These are phyloP conservation scores for Fusarium xyrophilum DNA, from an alignment of 2,329 filamentous ascomycete genomes.

Conservation along the genomic window DNA sequence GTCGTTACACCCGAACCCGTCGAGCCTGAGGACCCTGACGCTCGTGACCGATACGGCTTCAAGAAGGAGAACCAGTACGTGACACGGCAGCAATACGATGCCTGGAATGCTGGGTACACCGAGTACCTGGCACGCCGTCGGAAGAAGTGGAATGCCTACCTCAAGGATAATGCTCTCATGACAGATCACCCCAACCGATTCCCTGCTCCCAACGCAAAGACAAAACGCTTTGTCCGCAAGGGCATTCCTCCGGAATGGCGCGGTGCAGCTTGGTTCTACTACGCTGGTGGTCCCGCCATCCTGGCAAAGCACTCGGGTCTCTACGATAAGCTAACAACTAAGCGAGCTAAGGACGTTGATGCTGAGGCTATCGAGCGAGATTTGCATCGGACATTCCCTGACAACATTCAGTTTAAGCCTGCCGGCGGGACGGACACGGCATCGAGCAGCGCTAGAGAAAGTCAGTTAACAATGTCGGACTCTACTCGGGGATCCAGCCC, in stretches of 20 bases:
- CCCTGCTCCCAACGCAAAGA: constrained; percentile 79
- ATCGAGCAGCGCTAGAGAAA: constrained; percentile 45
- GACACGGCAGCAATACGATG: constrained; percentile 77
- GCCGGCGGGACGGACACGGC: constrained; percentile 45
- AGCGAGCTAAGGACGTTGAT: constrained; percentile 73
- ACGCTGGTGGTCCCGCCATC: constrained; percentile 84
- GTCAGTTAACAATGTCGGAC: constrained; percentile 48
- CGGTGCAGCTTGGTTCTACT: constrained; percentile 97
- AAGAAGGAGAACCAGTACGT: constrained; percentile 86
- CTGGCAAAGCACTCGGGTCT: constrained; percentile 77
- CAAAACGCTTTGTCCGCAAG: constrained; percentile 90
- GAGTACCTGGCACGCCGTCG: constrained; percentile 76
- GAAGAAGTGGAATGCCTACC: constrained; percentile 81
- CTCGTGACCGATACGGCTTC: constrained; percentile 88
- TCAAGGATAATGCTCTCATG: constrained; percentile 77
- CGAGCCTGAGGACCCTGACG: constrained; percentile 56
- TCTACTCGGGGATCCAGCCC: constrained; percentile 47
- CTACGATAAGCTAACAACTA: constrained; percentile 73
- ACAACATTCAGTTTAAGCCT: constrained; percentile 90
- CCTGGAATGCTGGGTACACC: constrained; percentile 78
- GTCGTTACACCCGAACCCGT: constrained; percentile 40
- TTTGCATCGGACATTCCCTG: constrained; percentile 90
- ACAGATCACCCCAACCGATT: constrained; percentile 78
- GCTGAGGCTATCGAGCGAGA: constrained; percentile 93
- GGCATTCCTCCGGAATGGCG: constrained; percentile 93